Evolutionary conservation across 768 basidiomycete species (phyloP).

Genomic region (Tricholoma bakamatsutake): DNA sequence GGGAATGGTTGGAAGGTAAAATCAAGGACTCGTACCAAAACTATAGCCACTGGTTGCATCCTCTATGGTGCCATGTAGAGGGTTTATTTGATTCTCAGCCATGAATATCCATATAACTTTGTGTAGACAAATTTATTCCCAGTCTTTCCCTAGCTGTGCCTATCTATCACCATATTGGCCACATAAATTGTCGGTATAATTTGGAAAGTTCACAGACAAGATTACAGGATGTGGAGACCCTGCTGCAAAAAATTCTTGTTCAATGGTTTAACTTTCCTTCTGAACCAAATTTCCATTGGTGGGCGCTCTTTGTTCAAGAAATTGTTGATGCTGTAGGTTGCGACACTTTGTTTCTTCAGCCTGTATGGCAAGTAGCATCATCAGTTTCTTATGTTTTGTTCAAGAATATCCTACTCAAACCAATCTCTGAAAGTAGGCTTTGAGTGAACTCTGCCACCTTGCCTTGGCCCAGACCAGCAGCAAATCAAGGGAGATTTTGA

Average conservation of each 20-base stretch:
- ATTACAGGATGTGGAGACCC: not conserved
- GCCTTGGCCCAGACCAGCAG: not conserved
- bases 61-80: not conserved
- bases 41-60: not conserved
- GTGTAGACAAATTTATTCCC: not conserved
- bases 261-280: not conserved
- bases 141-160: not conserved
- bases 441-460: not conserved
- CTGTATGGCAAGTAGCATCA: not conserved
- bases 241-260: not conserved
- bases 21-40: not conserved
- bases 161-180: not conserved
- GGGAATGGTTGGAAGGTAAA: not conserved
- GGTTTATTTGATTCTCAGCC: not conserved
- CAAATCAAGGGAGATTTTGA: not conserved
- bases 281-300: not conserved
- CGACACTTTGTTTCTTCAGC: not conserved
- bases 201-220: not conserved
- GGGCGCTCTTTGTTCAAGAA: not conserved
- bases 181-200: not conserved
- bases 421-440: not conserved
- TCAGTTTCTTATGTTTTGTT: not conserved
- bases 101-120: not conserved
- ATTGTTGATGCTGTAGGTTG: not conserved
- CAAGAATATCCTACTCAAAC: not conserved